Base-by-base conservation (phyloP, 495 filamentous ascomycete genomes). In the Articulospora tetracladia region DNA sequence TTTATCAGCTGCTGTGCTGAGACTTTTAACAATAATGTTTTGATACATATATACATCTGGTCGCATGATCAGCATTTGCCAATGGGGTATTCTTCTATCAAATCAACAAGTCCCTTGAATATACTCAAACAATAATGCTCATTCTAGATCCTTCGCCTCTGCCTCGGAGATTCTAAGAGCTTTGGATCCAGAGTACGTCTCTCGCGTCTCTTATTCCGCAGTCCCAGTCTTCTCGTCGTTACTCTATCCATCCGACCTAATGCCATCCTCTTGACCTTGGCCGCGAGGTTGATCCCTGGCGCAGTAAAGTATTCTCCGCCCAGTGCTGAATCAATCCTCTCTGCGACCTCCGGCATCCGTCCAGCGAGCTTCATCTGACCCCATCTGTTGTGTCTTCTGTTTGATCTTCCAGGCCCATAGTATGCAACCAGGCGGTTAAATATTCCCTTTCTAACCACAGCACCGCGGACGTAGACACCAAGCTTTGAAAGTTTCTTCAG, bases 341-440 rank as follows among this genome's bases (percentile, higher is more conserved):
- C 13, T 8, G 58, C 55, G 24, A 65, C 28, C 15, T 39, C 41
- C 6, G 25, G 15, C 44, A 56, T 36, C 13, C 41, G 22, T 25
- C 58, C 58, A n/a, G 54, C 24, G 32, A 58, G 8, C 20, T 15
- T 25, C 17, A 10, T 17, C 32, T 63, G 61, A 3, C 53, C 62
- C 7, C 12, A 11, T 28, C 67, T 57, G 57, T 77, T 78, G 34
- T 70, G 53, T 20, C 36, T 47, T 32, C 63, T 62, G n/a, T 51
- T 69, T 2, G 75, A 75, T 24, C 41, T 36, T 3, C 63, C 69
- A 0, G 64, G 63, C 11, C 80, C 78, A 60, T 77, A 86, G 1
- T 86, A 73, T 4, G 76, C 73, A 24, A 70, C 66, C 28, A 87
- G 68, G 15, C 84, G 81, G n/a, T 72, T 63, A 12, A 70, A 68